Base-by-base conservation (phyloP, 306 rosid genomes). In the Vigna unguiculata region DNA sequence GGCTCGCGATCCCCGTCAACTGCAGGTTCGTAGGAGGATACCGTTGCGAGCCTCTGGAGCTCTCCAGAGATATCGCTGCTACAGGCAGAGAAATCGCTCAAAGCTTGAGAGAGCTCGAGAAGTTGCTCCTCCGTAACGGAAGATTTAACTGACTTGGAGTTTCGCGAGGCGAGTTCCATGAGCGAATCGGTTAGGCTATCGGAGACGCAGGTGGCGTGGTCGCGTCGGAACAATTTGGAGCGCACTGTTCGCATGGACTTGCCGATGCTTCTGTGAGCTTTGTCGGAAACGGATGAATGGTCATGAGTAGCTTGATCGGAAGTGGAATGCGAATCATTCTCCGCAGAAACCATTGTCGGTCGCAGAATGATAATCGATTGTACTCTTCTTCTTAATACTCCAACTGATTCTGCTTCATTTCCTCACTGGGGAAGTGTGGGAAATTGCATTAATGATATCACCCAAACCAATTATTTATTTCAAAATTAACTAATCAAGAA, bases 1-100 rank as follows among this genome's bases (percentile, higher is more conserved):
- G 48, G 25, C 6, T 54, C 17, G 9, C 12, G 7, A 41, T 58
- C 78, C 13, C 25, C 57, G 45, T 41, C 34, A 46, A 59, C 78
- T 22, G 53, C 7, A 14, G 16, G 47, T 19, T 84, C 88, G 74
- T 85, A 70, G 3, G 86, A 76, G 11, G 93, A 91, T 46, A 83
- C 48, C 7, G 66, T 48, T 10, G 98, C 98, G 12, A 93, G 93
- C 25, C 93, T 82, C 68, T 88, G 96, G 25, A 93, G 79, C 73
- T 93, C 98, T 0, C 96, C 95, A 6, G 96, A 93, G 51, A 93
- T 86, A 24, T 93, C 98, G 70, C 98, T 93, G 74, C 98, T 93
- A 22, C 89, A 90, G 25, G 86, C 94, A 0, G 98, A 90, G 78
- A 87, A 86, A 67, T 93, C 96, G 46, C 95, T 89, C 80, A 86